Evolutionary conservation across 208 protist species (phyloP), one percentile per base, ranked within the genome.

Genomic region (Wallacemonas sp.): DNA sequence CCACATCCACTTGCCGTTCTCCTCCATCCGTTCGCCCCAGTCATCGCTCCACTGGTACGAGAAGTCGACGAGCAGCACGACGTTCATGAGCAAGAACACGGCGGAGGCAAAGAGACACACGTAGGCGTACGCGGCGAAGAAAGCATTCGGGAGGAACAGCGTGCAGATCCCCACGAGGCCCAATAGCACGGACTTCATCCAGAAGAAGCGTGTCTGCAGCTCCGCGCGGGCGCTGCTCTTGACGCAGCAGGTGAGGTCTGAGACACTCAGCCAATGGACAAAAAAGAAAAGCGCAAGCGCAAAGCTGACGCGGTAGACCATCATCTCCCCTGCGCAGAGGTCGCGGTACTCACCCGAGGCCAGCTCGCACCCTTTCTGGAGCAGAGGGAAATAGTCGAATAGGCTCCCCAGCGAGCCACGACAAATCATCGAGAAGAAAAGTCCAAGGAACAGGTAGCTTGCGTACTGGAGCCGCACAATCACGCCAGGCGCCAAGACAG

Each of bases 31-130:
- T 30, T 77, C 59, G n/a, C 89, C 81, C 92, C 92, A 98, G 6
- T 87, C 80, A 38, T 98, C 94, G 67, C 86, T 97, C 83, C 95
- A 97, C 36, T 85, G 67, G 73, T 97, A 98, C 32, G 87, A 85
- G 65, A 97, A 98, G 53, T 98, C 96, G 24, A 98, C 90, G 6
- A 98, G 75, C 33, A 97, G 85, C 19, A 98, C 50, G n/a, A 98
- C 78, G 63, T 95, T 94, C 63, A 96, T 78, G 36, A 97, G 36
- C 0, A 97, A 68, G 63, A 95, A 97, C 12, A 95, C 13, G 19
- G 73, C 89, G 17, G 85, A 91, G 21, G 73, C 68, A 66, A 94
- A 73, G n/a, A 97, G 65, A 68, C 87, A 94, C 2, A 91, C 36
- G 48, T 92, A 93, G 26, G 86, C 90, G 73, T 95, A 97, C 2